Base-by-base conservation (phyloP, 139 green algal species). In the Gonium pectorale region DNA sequence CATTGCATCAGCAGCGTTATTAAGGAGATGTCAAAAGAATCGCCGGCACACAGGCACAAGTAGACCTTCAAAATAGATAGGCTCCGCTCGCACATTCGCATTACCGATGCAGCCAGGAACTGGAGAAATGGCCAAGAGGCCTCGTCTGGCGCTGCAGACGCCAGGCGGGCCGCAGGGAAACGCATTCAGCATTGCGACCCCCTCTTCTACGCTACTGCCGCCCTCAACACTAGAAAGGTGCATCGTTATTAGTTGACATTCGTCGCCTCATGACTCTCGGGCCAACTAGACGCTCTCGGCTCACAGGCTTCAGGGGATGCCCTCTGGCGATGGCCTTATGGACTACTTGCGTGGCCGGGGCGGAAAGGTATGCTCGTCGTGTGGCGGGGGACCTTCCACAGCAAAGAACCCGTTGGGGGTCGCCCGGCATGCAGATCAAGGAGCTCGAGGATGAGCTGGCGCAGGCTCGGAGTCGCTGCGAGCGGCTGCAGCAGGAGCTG, bases 351-450 rank as follows among this genome's bases (percentile, higher is more conserved):
- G 79, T 31, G 83, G 72, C 3, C 64, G 83, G 2, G 83, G 83
- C 54, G 83, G 83, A 37, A 84, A 79, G 81, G 81, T 82, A 68
- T 11, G 1, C 2, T n/a, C 17, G 11, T 41, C 31, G 17, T 29
- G 9, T 29, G 19, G 56, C 24, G 17, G 24, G 56, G 49, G 49
- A 26, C 49, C 49, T 59, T 59, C 64, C 26, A 1, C 31, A 71
- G 11, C 7, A 33, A 71, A 71, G 19, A 6, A n/a, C n/a, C n/a
- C n/a, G n/a, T n/a, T n/a, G n/a, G n/a, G n/a, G n/a, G n/a, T n/a
- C n/a, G n/a, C n/a, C n/a, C n/a, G n/a, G n/a, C n/a, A n/a, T 70
- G 75, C 80, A 91, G 87, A 91, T 93, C 38, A 81, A 91, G 59
- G 85, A 93, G 60, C 87, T 93, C 0, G 90, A 93, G 51, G 83